phyloP scores from a whole-genome alignment of 2,329 filamentous ascomycete species.

The Stachybotrys chartarum region DNA sequence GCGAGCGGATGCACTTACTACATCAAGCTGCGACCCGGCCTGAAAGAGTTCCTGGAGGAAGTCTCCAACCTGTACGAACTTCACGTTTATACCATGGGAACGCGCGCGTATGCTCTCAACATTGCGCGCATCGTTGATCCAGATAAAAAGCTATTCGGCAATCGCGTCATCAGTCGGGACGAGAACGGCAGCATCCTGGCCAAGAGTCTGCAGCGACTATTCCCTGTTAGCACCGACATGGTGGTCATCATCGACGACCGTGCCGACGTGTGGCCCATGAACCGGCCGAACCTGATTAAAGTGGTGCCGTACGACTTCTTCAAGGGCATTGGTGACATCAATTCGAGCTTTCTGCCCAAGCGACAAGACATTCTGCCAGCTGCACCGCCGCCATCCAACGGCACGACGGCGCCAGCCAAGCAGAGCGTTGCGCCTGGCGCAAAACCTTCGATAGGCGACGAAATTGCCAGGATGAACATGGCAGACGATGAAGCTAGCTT shows the following conservation, averaged over 20 bases:
- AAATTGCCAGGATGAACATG: conserved; percentile 68
- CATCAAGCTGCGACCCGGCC: conserved; percentile 89
- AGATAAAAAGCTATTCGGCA: conserved; percentile 80
- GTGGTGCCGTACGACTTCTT: conserved; percentile 97
- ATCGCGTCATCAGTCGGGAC: conserved; percentile 91
- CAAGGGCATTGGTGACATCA: conserved; percentile 96
- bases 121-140: conserved; percentile 93
- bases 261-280: conserved; percentile 89
- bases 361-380: conserved; percentile 45
- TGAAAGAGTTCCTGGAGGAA: conserved; percentile 71
- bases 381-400: conserved; percentile 14
- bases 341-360: conserved; percentile 92
- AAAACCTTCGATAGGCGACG: conserved; percentile 52
- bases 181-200: conserved; percentile 90
- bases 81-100: conserved; percentile 99
- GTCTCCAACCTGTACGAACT: conserved; percentile 82
- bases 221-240: conserved; percentile 97
- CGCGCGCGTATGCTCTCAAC: conserved; percentile 86
- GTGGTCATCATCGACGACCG: conserved; percentile 98
- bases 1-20: conserved; percentile 86
- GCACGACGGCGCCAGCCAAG: conserved; percentile 6
- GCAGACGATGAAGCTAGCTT: conserved; percentile 61
- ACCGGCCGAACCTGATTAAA: conserved; percentile 88
- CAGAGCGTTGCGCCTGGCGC: conserved; percentile 5
- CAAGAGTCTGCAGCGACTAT: conserved; percentile 84